Percentiles rank a stretch among this genome's conserved stretches.
Conservation (phyloP, 2,329 filamentous ascomycete species). For the Paraphoma chrysanthemicola region DNA sequence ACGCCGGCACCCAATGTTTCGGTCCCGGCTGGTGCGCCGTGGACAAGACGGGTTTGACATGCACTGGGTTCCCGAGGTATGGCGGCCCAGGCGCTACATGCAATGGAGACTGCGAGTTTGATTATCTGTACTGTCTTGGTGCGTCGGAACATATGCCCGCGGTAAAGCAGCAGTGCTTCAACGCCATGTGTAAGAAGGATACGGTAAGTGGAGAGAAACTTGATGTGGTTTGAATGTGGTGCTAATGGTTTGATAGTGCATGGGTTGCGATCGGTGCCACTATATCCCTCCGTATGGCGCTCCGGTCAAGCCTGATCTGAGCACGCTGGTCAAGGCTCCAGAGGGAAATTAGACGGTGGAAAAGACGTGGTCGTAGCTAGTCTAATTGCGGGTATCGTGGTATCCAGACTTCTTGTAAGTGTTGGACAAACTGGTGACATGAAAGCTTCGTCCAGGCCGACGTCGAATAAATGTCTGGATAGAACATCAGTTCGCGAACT, state of each 20-base stretch:
- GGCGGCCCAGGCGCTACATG: background rate
- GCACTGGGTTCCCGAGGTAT: constrained; percentile 2
- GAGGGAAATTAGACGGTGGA: background rate
- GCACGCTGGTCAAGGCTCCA: background rate
- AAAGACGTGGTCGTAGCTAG: background rate
- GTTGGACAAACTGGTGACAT: background rate
- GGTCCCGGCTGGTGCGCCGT: background rate
- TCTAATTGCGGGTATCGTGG: too few relatives aligned
- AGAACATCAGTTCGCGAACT: too few relatives aligned
- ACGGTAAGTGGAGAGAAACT: constrained; percentile 3
- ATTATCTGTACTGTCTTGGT: constrained; percentile 4
- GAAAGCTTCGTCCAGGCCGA: background rate
- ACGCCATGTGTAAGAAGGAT: constrained; percentile 4
- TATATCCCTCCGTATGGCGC: constrained; percentile 1
- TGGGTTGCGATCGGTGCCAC: constrained; percentile 11
- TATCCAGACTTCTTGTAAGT: too few relatives aligned
- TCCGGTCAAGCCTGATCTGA: constrained; percentile 1
- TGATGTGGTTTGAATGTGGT: background rate
- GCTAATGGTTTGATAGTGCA: constrained; percentile 2
- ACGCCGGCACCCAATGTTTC: background rate
- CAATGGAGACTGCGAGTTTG: constrained; percentile 1
- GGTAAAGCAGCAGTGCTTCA: background rate
- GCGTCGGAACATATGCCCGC: background rate
- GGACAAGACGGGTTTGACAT: background rate
- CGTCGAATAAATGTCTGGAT: too few relatives aligned